Base-by-base conservation (phyloP, 2,329 filamentous ascomycete species). In the Xylariaceae sp. region DNA sequence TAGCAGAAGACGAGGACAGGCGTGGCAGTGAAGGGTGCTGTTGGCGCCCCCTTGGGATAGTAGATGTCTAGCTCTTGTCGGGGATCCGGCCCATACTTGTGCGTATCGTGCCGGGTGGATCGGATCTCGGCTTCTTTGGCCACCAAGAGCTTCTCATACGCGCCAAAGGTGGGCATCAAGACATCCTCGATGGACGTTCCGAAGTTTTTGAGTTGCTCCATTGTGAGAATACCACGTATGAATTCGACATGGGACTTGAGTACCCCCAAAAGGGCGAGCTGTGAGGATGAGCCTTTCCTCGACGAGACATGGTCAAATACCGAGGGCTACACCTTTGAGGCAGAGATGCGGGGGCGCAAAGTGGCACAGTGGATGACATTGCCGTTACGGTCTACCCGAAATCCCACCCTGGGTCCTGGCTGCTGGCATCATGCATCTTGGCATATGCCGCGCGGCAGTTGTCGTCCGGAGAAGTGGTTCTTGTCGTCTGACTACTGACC, bases 21-120 rank as follows among this genome's bases (percentile, higher is more conserved):
- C 37, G 48, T 50, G n/a, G 51, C 43, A 30, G 30, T 41, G 31
- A 45, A 43, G 9, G 44, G 41, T 4, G 47, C 38, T 2, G 33
- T 18, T 12, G 44, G 37, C 9, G 38, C 34, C 19, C 42, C 37
- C 19, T 41, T 39, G 8, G 34, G 4, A 33, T 53, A 57, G 48
- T 69, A 69, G 30, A 68, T 40, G 42, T 69, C 66, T 15, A 69
- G 56, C 29, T 61, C 45, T 11, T 68, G 65, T 9, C 66, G 59
- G 9, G 56, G 47, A 26, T 62, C 44, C 2, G 52, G 47, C 3
- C 65, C 66, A 41, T 68, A 68, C 4, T 41, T 44, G 45, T 61
- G 51, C 9, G 62, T 64, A 34, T 61, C 54, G 19, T 44, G 48
- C 35, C 44, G 48, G 11, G 43, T 54, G n/a, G 55, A 55, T 26